Evolutionary conservation across 164 flowering plant genomes (phyloP).

Genomic region (Amborella trichopoda): DNA sequence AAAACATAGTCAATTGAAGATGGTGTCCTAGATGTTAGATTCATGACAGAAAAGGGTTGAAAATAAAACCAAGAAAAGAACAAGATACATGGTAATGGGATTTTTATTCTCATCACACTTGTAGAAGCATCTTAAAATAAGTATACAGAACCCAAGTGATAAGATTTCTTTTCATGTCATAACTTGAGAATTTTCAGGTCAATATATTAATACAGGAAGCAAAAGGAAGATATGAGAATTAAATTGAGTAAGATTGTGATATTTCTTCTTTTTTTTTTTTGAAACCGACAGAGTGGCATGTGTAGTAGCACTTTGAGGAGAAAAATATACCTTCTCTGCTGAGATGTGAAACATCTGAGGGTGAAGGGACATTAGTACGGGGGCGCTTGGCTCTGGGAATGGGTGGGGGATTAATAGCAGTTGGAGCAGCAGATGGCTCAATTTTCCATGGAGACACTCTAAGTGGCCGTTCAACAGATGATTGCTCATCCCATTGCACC

Average conservation of each 20-base stretch:
- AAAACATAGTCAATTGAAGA: neutral
- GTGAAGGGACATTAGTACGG: conserved; percentile 27
- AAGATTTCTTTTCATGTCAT: too few species aligned
- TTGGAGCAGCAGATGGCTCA: conserved; percentile 13
- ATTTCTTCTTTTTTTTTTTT: too few species aligned
- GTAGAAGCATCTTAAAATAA: neutral
- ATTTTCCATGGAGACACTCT: conserved; percentile 51
- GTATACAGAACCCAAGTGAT: too few species aligned
- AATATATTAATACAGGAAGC: too few species aligned
- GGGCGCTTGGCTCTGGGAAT: conserved; percentile 17
- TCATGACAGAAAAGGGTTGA: neutral
- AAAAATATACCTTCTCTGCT: conserved; percentile 55
- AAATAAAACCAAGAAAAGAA: too few species aligned
- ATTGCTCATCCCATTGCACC: conserved; percentile 49
- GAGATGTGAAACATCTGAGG: conserved; percentile 69
- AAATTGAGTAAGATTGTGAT: too few species aligned
- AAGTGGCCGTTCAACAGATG: conserved; percentile 19
- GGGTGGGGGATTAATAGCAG: conserved; percentile 5
- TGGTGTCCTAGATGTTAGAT: neutral
- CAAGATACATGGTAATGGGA: too few species aligned
- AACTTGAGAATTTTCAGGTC: too few species aligned
- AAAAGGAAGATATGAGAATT: too few species aligned
- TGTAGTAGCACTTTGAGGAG: too few species aligned
- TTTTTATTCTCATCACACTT: neutral
- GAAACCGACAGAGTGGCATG: too few species aligned